These are phyloP conservation scores for Yamadazyma conglobata DNA, from an alignment of 1,139 yeast species.

Conservation along the genomic window DNA sequence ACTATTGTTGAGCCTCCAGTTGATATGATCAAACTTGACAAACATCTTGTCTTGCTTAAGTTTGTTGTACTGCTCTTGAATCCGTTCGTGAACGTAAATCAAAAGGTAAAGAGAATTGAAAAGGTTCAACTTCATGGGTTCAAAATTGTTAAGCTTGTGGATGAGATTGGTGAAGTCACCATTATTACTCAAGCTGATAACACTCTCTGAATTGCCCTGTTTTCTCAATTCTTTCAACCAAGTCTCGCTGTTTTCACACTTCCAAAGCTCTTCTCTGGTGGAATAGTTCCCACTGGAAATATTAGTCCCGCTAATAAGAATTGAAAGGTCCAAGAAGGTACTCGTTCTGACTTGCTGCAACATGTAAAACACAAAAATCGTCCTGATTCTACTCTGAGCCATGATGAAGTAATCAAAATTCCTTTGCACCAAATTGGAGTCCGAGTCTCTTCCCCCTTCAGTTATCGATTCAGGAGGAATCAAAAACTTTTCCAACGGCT, in stretches of 20 bases:
- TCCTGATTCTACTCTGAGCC: conserved; percentile 83
- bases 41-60: conserved; percentile 14
- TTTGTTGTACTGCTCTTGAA: conserved; percentile 43
- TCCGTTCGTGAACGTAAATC: conserved; percentile 70
- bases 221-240: conserved; percentile 44
- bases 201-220: conserved; percentile 4
- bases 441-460: conserved; percentile 4
- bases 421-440: conserved; percentile 20
- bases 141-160: conserved; percentile 45
- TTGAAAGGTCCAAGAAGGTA: conserved; percentile 55
- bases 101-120: conserved; percentile 62
- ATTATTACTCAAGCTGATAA: conserved; percentile 60
- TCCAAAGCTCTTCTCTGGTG: conserved; percentile 66
- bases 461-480: conserved; percentile 48
- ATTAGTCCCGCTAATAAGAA: conserved; percentile 53
- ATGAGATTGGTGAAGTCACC: conserved; percentile 47
- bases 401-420: conserved; percentile 73
- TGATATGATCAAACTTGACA: conserved; percentile 23
- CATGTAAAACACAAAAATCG: conserved; percentile 75
- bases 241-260: conserved; percentile 48
- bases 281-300: conserved; percentile 77
- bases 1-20: conserved; percentile 65
- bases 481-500: conserved; percentile 61
- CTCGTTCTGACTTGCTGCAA: conserved; percentile 70
- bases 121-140: conserved; percentile 43